These are phyloP conservation scores for Hyaloscypha variabilis DNA, from an alignment of 495 filamentous ascomycete genomes.

Conservation along the genomic window DNA sequence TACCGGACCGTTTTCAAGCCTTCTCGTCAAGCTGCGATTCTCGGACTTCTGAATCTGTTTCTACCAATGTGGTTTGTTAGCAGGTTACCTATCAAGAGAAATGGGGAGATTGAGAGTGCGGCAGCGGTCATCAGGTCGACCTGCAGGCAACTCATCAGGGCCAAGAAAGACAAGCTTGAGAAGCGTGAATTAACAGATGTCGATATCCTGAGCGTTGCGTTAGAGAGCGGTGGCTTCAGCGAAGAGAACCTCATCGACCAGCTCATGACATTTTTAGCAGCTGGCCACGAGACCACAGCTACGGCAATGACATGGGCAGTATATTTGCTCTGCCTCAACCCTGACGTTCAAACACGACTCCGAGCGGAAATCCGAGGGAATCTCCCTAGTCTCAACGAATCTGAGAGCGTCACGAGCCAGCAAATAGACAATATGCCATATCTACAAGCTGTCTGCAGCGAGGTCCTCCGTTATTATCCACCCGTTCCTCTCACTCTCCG, in stretches of 20 bases:
- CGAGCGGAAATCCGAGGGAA: conserved; percentile 56
- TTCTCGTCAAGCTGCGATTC: conserved; percentile 37
- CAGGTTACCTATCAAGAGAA: conserved; percentile 66
- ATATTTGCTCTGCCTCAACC: conserved; percentile 51
- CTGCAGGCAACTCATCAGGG: conserved; percentile 66
- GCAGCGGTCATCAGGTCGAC: conserved; percentile 59
- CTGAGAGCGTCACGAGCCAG: conserved; percentile 48
- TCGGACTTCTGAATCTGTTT: conserved; percentile 48
- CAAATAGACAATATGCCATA: conserved; percentile 59
- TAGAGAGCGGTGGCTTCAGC: conserved; percentile 74
- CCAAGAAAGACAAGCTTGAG: conserved; percentile 66
- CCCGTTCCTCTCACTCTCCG: conserved; percentile 59
- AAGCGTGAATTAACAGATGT: conserved; percentile 53
- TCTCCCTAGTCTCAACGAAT: conserved; percentile 58
- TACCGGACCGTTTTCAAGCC: conserved; percentile 65
- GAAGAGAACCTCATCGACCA: conserved; percentile 87
- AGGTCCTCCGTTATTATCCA: conserved; percentile 40
- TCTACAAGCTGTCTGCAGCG: conserved; percentile 51
- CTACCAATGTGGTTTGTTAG: conserved; percentile 52
- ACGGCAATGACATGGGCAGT: conserved; percentile 59
- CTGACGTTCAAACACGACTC: conserved; percentile 51
- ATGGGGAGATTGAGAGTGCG: conserved; percentile 59
- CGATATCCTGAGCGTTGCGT: conserved; percentile 84
- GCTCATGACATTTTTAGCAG: conserved; percentile 93
- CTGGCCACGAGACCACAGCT: conserved; percentile 79